Base-by-base conservation (phyloP, 2,329 filamentous ascomycete genomes). In the Verticillium klebahnii region DNA sequence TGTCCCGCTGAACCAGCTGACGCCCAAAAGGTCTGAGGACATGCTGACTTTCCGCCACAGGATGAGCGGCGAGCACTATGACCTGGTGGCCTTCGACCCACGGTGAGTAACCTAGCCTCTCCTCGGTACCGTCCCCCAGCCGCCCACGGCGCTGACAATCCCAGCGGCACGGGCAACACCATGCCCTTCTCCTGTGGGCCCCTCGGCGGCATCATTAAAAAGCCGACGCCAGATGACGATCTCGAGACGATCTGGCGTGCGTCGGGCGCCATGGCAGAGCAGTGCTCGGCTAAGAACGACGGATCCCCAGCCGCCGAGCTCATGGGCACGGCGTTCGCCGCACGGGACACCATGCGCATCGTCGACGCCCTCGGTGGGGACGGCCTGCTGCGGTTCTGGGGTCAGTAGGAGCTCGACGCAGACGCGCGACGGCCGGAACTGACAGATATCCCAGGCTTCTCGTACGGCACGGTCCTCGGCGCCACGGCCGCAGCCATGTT, bases 241-340 rank as follows among this genome's bases (percentile, higher is more conserved):
- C 3, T 32, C 29, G 14, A 32, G 15, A 25, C 11, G 15, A 32
- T 56, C 25, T 56, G 14, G 25, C 5, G 14, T 7, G 5, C 14
- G n/a, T 6, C 25, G 3, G 23, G 14, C 54, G 54, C 8, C 54
- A 17, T 34, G 8, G 54, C 15, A 17, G 14, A 31, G 8, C 25
- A 56, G 15, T 56, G 25, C 14, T 50, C 17, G 11, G 29, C 8
- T 8, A 32, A 17, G 54, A 25, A 32, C 14, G 14, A 9, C 15
- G 15, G 8, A 7, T 23, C n/a, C 5, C 32, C 32, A 73, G 71
- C 71, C 69, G 69, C 1, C 37, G 64, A 1, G 63, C 65, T 77
- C 8, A 66, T 82, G 4, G 77, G 80, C 11, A 81, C 78, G 0
- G 74, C 76, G 0, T 81, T 78, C 63, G 71, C 73, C 0, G 80